Evolutionary conservation across 192 early-diverging fungal genomes (phyloP).

Genomic region (Podila verticillata): DNA sequence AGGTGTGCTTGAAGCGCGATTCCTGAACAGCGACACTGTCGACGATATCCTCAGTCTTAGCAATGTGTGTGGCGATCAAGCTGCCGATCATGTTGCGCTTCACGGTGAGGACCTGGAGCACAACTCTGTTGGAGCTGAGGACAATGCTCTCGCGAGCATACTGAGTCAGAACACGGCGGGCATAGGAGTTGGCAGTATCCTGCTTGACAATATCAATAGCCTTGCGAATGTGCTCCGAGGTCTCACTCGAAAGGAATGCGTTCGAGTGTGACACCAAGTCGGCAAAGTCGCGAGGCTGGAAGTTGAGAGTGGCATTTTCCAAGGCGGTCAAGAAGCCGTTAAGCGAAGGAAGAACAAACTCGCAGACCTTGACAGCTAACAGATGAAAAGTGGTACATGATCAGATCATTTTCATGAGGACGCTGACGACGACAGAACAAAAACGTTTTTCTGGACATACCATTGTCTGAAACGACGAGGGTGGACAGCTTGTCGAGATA

Average conservation of each 20-base stretch:
- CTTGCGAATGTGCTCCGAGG: conserved; percentile 54
- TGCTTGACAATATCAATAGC: conserved; percentile 51
- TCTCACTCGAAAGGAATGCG: conserved; percentile 57
- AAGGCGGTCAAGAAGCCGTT: conserved; percentile 66
- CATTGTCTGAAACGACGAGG: conserved; percentile 26
- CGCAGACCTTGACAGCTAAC: conserved; percentile 53
- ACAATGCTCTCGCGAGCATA: conserved; percentile 57
- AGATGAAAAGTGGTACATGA: neutral
- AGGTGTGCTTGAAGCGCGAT: conserved; percentile 1
- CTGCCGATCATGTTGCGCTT: conserved; percentile 64
- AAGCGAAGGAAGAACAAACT: conserved; percentile 68
- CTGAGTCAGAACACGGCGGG: conserved; percentile 55
- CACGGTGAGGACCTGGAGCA: conserved; percentile 59
- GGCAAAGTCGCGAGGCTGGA: conserved; percentile 57
- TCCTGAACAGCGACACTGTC: neutral
- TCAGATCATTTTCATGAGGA: neutral
- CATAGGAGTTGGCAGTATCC: conserved; percentile 53
- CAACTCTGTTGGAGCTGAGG: conserved; percentile 63
- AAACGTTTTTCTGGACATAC: neutral
- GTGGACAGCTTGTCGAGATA: conserved; percentile 36
- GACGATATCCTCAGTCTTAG: conserved; percentile 15
- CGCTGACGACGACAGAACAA: neutral
- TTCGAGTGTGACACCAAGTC: conserved; percentile 58
- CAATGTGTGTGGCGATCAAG: conserved; percentile 34
- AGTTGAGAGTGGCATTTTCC: conserved; percentile 57